phyloP scores from a whole-genome alignment of 192 early-diverging fungal genomes.

The Gigaspora rosea region DNA sequence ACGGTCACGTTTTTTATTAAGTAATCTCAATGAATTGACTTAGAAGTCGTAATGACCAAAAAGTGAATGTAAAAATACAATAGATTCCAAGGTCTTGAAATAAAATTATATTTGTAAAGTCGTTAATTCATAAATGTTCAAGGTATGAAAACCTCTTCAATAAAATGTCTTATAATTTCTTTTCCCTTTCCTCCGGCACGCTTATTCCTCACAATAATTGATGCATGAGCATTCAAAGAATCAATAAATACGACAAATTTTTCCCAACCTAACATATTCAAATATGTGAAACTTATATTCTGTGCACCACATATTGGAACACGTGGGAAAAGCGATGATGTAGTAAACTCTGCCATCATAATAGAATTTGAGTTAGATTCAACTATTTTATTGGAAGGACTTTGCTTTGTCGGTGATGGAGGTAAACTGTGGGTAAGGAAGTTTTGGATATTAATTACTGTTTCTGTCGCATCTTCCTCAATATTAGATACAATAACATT shows the following conservation, averaged over 20 bases:
- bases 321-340: slow-evolving; percentile 33
- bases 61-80: no score
- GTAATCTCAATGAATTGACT: no score
- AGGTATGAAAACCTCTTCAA: slow-evolving; percentile 37
- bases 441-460: slow-evolving; percentile 14
- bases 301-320: slow-evolving; percentile 23
- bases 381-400: background rate
- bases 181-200: slow-evolving; percentile 39
- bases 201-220: slow-evolving; percentile 52
- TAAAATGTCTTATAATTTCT: slow-evolving; percentile 52
- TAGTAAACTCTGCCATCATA: slow-evolving; percentile 30
- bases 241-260: slow-evolving; percentile 49
- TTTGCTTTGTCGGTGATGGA: background rate
- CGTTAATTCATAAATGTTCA: no score
- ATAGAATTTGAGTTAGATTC: background rate
- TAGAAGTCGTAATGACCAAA: no score
- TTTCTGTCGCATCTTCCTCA: slow-evolving; percentile 10
- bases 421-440: background rate
- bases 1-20: no score
- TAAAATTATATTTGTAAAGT: no score
- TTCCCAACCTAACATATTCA: slow-evolving; percentile 50
- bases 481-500: background rate
- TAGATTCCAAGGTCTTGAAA: no score
- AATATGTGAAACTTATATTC: slow-evolving; percentile 37
- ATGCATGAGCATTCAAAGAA: slow-evolving; percentile 52